Evolutionary conservation across 768 basidiomycete genomes (phyloP), one percentile per base, ranked within the genome.

Genomic region (Agaricus blazei): DNA sequence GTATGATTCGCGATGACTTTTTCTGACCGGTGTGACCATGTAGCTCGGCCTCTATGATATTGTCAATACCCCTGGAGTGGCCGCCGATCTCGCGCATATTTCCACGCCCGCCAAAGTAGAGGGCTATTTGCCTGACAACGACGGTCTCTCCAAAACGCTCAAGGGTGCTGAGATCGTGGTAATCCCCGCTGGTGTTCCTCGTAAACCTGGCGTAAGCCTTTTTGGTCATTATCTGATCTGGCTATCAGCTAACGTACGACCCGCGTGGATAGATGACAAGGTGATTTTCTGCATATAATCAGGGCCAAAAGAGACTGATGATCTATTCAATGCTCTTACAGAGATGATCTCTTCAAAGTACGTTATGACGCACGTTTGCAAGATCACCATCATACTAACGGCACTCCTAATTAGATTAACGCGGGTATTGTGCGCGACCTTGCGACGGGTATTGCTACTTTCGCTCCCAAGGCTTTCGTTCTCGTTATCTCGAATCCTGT

Each of bases 401-500:
- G 26, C n/a, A 24, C 49, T 24, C n/a, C 29, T 19, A 23, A 48
- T 44, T 53, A 97, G 92, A 97, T 95, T 79, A 99, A 99, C 73
- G 97, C 93, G 54, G 93, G 93, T 46, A 99, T 99, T 68, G 90
- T 98, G 56, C 87, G 87, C 63, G 92, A 93, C 65, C 84, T 99
- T 57, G 96, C 95, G 14, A 87, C 83, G 36, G 94, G 90, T 31
- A 90, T 94, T 64, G 95, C 96, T 14, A 84, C 80, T 14, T 67
- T 73, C 48, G 83, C 84, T 42, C 96, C 96, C 57, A 94, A 93
- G 67, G 97, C 97, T 23, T 88, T 89, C 64, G 83, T 98, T 44
- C 83, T 94, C 48, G 94, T 99, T 62, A 98, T 99, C 71, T 96
- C 97, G 63, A 99, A 99, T 79, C 97, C 97, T 31, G 96, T 99